These are phyloP conservation scores for Sesbania bispinosa DNA, from an alignment of 306 rosid species.

Conservation along the genomic window DNA sequence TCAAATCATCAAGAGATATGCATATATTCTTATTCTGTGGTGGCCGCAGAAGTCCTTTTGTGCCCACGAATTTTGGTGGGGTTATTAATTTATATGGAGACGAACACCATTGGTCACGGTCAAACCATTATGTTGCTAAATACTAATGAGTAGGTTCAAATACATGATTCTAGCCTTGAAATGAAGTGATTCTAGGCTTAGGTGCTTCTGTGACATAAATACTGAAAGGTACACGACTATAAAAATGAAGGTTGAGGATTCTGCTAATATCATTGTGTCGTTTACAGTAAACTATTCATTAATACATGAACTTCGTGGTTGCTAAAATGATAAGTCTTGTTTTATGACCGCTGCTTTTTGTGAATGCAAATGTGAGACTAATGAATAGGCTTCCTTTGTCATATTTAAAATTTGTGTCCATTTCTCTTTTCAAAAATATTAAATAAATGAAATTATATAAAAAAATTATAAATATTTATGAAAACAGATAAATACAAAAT, in stretches of 20 bases:
- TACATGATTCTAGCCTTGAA: constrained; percentile 14
- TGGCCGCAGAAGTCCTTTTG: constrained; percentile 19
- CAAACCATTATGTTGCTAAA: constrained; percentile 1
- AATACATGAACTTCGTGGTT: not conserved
- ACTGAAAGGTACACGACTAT: not conserved
- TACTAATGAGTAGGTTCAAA: not conserved
- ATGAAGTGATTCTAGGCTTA: not conserved
- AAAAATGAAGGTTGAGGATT: not conserved
- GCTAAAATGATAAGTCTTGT: not conserved
- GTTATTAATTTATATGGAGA: constrained; percentile 1
- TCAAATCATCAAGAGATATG: not conserved
- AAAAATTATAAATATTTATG: too few relatives aligned
- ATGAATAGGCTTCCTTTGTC: too few relatives aligned
- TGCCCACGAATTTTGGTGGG: constrained; percentile 14
- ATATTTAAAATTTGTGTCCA: too few relatives aligned
- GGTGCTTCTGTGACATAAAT: not conserved
- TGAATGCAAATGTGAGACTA: not conserved
- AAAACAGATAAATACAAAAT: too few relatives aligned
- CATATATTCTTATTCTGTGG: constrained; percentile 30
- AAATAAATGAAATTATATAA: too few relatives aligned
- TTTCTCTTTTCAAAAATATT: too few relatives aligned
- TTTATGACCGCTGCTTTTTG: not conserved
- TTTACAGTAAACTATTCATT: not conserved
- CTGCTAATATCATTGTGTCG: not conserved
- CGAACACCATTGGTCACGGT: constrained; percentile 8